Conservation (phyloP, 495 filamentous ascomycete species). For the Neurospora sp. region DNA sequence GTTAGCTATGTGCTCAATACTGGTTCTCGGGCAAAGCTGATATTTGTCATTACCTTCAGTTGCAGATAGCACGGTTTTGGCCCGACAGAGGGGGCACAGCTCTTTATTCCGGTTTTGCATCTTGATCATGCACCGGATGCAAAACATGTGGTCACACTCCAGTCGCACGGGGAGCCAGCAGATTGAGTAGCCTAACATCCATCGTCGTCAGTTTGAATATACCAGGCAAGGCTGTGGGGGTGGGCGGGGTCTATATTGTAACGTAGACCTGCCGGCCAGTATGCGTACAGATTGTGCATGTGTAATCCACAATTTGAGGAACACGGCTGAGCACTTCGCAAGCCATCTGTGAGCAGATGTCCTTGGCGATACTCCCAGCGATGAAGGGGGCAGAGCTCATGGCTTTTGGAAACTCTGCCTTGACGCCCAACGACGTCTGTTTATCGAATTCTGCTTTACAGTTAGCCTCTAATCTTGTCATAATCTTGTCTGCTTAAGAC, state of each 20-base stretch:
- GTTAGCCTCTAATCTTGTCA: slow-evolving; percentile 2
- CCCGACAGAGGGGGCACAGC: slow-evolving; percentile 58
- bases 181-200: slow-evolving; percentile 34
- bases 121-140: slow-evolving; percentile 61
- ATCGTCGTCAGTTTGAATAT: not conserved
- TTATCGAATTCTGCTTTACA: slow-evolving; percentile 65
- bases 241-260: not conserved
- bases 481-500: not conserved
- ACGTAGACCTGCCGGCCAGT: not conserved
- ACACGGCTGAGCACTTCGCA: slow-evolving; percentile 53
- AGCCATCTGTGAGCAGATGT: slow-evolving; percentile 55
- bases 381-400: slow-evolving; percentile 41
- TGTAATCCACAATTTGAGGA: slow-evolving; percentile 62
- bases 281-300: slow-evolving; percentile 56
- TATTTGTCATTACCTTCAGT: slow-evolving; percentile 34
- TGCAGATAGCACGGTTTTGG: slow-evolving; percentile 48
- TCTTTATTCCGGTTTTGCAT: slow-evolving; percentile 52
- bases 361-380: slow-evolving; percentile 49
- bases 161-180: slow-evolving; percentile 57
- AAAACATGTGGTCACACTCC: slow-evolving; percentile 57
- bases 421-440: slow-evolving; percentile 55
- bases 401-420: slow-evolving; percentile 39
- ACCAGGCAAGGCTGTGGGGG: not conserved
- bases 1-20: not conserved
- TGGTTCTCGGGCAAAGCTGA: not conserved